Conservation (phyloP, 2,329 filamentous ascomycete species). For the Penicillium sp. region DNA sequence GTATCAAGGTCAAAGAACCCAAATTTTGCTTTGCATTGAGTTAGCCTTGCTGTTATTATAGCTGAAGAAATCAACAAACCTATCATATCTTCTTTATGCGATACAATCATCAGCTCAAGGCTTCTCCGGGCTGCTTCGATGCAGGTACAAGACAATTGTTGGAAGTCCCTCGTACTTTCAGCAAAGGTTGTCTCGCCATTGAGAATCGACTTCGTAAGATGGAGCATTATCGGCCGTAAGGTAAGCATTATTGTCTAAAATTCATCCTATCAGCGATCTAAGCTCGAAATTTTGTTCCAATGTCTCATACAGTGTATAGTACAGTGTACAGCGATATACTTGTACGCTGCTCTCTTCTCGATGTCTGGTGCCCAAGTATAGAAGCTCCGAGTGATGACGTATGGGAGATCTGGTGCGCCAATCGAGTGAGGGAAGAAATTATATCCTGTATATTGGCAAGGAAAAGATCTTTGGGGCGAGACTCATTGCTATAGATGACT, state of each 20-base stretch:
- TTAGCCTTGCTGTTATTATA: neutral
- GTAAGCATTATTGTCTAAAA: conserved; percentile 11
- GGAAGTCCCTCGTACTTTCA: neutral
- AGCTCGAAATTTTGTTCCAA: too few species aligned
- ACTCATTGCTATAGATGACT: conserved; percentile 11
- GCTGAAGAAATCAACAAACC: neutral
- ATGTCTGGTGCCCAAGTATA: neutral
- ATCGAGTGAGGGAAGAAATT: conserved; percentile 2
- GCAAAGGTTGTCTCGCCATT: conserved; percentile 5
- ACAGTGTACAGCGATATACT: conserved; percentile 9
- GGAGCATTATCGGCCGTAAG: conserved; percentile 3
- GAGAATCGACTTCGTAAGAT: conserved; percentile 6
- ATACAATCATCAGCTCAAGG: conserved; percentile 5
- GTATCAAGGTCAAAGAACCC: conserved; percentile 14
- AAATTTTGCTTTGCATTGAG: conserved; percentile 9
- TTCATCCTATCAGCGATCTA: neutral
- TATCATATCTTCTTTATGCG: conserved; percentile 4
- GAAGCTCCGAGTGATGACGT: neutral
- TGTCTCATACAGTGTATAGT: conserved; percentile 6
- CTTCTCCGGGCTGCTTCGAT: conserved; percentile 11
- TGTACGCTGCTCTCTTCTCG: conserved; percentile 2
- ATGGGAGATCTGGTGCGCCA: conserved; percentile 1
- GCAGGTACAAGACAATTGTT: conserved; percentile 8
- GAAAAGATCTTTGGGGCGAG: conserved; percentile 1
- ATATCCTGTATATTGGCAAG: conserved; percentile 3